phyloP scores from a whole-genome alignment of 495 filamentous ascomycete species.

The Talaromyces borbonicus region DNA sequence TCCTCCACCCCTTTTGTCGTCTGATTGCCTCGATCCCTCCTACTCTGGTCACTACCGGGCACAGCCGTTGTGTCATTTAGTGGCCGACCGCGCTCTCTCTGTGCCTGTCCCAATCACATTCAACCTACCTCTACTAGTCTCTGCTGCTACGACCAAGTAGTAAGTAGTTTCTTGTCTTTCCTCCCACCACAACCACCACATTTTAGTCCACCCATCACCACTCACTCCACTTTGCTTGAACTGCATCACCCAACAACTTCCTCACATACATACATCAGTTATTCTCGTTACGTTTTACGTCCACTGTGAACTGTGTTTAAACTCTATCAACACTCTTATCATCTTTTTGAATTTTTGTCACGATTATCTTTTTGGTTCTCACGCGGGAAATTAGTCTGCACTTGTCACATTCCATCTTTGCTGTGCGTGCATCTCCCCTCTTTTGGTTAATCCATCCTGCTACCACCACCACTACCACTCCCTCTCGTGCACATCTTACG shows the following conservation, averaged over 20 bases:
- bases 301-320: too few species aligned
- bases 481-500: neutral
- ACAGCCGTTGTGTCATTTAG: slow-evolving; percentile 3
- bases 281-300: too few species aligned
- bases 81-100: slow-evolving; percentile 1
- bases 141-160: too few species aligned
- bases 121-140: neutral
- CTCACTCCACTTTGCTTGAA: too few species aligned
- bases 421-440: slow-evolving; percentile 3
- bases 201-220: neutral
- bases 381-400: too few species aligned
- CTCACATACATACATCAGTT: too few species aligned
- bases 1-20: neutral
- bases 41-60: neutral
- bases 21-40: neutral
- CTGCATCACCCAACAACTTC: too few species aligned
- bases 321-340: too few species aligned
- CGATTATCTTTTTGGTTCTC: too few species aligned
- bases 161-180: too few species aligned
- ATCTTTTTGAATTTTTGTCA: too few species aligned
- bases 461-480: neutral
- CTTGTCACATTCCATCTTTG: neutral
- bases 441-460: neutral
- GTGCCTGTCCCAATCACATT: neutral
- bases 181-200: neutral